Percentiles rank a stretch among this genome's conserved stretches.
phyloP scores from a whole-genome alignment of 2,329 filamentous ascomycete species.

The Pestalotiopsis sp. region DNA sequence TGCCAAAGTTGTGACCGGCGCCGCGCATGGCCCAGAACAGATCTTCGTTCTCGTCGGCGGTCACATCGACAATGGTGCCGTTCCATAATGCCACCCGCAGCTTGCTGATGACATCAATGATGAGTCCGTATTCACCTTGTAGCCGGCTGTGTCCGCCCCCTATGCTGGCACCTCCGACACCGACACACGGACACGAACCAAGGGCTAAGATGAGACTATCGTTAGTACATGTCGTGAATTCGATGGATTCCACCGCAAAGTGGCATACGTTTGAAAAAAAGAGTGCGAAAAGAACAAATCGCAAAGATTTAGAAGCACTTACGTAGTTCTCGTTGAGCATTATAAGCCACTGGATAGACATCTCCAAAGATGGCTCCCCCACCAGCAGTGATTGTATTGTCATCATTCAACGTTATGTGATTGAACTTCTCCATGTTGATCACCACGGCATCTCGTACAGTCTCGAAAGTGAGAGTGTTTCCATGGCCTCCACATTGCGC shows the following conservation, averaged over 20 bases:
- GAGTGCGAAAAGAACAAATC: neutral
- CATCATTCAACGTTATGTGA: conserved; percentile 15
- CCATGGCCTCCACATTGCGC: conserved; percentile 19
- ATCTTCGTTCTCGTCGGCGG: neutral
- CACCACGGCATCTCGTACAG: conserved; percentile 15
- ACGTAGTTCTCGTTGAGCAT: neutral
- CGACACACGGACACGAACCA: conserved; percentile 8
- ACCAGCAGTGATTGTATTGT: conserved; percentile 25
- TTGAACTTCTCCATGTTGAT: conserved; percentile 20
- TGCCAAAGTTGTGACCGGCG: conserved; percentile 26
- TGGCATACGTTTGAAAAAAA: too few relatives aligned
- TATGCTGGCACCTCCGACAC: conserved; percentile 1
- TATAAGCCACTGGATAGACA: conserved; percentile 28
- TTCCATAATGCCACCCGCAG: conserved; percentile 6
- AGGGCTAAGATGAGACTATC: neutral
- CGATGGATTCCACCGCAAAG: too few relatives aligned
- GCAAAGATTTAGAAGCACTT: neutral
- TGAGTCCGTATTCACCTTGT: conserved; percentile 2
- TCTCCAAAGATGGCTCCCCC: conserved; percentile 33
- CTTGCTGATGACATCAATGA: neutral
- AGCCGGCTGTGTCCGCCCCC: conserved; percentile 8
- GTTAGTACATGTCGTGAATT: neutral
- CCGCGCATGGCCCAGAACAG: conserved; percentile 26
- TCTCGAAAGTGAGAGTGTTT: conserved; percentile 14
- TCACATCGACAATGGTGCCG: conserved; percentile 2